These are phyloP conservation scores for Linderina pennispora DNA, from an alignment of 192 early-diverging fungal species.

Conservation along the genomic window DNA sequence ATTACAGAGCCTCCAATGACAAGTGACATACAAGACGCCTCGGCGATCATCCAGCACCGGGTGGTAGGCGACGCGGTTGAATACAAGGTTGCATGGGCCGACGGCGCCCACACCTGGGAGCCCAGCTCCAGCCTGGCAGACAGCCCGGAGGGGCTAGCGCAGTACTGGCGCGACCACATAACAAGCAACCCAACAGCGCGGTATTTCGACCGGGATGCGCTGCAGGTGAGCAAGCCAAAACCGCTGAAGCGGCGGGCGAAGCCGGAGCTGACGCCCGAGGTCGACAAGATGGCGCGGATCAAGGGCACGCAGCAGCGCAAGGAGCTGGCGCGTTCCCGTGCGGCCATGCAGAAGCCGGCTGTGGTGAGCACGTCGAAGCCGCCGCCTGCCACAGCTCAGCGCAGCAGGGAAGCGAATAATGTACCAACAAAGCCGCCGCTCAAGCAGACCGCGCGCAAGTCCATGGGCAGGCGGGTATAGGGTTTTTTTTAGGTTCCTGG, in stretches of 20 bases:
- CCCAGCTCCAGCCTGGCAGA: slow-evolving; percentile 3
- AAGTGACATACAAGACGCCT: no score
- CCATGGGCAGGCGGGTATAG: no score
- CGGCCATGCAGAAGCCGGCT: no score
- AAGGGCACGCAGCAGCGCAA: no score
- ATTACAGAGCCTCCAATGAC: no score
- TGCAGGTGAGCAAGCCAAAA: not conserved
- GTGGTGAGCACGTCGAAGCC: slow-evolving; percentile 5
- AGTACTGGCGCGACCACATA: slow-evolving; percentile 15
- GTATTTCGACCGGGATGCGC: not conserved
- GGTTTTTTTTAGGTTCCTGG: no score
- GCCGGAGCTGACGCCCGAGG: no score
- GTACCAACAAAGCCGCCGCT: not conserved
- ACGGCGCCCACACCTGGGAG: slow-evolving; percentile 31
- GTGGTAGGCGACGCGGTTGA: no score
- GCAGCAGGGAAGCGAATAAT: not conserved
- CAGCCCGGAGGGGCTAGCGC: slow-evolving; percentile 6
- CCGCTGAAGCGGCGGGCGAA: no score
- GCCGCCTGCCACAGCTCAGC: slow-evolving; percentile 19
- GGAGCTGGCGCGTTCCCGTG: no score
- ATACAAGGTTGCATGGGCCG: slow-evolving; percentile 30
- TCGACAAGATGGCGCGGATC: no score
- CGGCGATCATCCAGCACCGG: no score
- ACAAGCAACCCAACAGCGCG: not conserved
- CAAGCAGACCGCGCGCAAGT: slow-evolving; percentile 12